Evolutionary conservation across 1,284 basidiomycete species (phyloP), one percentile per base, ranked within the genome.

Genomic region (Mrakiaceae sp.): DNA sequence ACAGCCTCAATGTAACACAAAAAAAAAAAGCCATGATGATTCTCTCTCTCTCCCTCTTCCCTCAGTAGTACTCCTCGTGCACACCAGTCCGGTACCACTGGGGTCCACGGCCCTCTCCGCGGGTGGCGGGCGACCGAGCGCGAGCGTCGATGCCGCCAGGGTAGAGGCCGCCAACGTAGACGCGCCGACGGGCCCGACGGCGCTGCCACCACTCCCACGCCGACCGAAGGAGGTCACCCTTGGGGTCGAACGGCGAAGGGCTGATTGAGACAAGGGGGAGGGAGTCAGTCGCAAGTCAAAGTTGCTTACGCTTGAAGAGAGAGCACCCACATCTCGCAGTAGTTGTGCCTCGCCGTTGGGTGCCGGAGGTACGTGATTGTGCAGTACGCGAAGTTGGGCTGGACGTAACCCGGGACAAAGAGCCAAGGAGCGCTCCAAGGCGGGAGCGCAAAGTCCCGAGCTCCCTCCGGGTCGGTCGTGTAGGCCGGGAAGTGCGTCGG

Each of bases 321-420:
- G 27, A 27, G 27, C 27, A 27, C 27, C 27, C 27, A 27, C 27
- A 97, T 88, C 76, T 97, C 93, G 43, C 87, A 91, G 77, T 93
- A 92, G 3, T 87, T 84, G 1, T 91, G 88, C 42, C 91, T 85
- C 0, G 95, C 92, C 0, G 93, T 97, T 2, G 96, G 96, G 74
- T 98, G 92, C 57, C 95, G 90, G 47, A 98, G 83, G 75, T 97
- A 98, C 66, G 98, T 81, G 16, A 87, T 87, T 5, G 94, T 93
- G 77, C 96, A 98, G 9, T 93, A 93, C 59, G 83, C 76, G 81
- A 90, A 98, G 62, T 86, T 90, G 2, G 88, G 84, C 72, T 98
- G 92, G 64, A 98, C 84, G 77, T 97, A 98, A 0, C 94, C 87
- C 0, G 96, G 96, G 69, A 98, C 83, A 80, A 98, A 98, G 60